Percentiles rank a stretch among this genome's conserved stretches.
phyloP scores from a whole-genome alignment of 768 basidiomycete species.

The Amylocystis lapponica region DNA sequence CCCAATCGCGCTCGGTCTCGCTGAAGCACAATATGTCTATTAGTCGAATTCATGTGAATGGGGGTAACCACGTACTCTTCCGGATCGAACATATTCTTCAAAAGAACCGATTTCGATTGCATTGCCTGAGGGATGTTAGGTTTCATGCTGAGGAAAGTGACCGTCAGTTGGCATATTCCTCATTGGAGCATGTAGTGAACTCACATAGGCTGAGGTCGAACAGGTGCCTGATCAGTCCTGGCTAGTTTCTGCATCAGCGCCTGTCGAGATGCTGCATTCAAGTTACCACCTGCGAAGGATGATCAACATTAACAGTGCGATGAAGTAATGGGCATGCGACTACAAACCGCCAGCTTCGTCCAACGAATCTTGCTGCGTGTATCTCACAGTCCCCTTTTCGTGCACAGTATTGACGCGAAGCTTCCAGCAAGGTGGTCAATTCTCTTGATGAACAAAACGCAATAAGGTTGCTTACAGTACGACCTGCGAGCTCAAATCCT shows the following conservation, averaged over 20 bases:
- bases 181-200: slow-evolving; percentile 17
- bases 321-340: slow-evolving; percentile 4
- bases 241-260: slow-evolving; percentile 99
- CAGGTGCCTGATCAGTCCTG: slow-evolving; percentile 70
- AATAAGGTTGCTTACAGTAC: slow-evolving; percentile 65
- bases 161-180: slow-evolving; percentile 6
- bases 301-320: neutral
- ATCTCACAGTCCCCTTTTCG: slow-evolving; percentile 76
- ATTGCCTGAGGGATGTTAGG: slow-evolving; percentile 79
- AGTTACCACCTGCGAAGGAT: slow-evolving; percentile 76
- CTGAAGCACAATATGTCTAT: slow-evolving; percentile 37
- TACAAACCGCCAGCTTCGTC: slow-evolving; percentile 84
- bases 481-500: slow-evolving; percentile 94
- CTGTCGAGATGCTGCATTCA: slow-evolving; percentile 97
- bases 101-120: slow-evolving; percentile 83
- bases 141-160: slow-evolving; percentile 43
- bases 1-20: slow-evolving; percentile 96
- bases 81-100: slow-evolving; percentile 97
- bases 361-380: slow-evolving; percentile 71
- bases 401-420: slow-evolving; percentile 90
- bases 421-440: slow-evolving; percentile 30
- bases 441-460: too few species aligned
- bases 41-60: slow-evolving; percentile 1
- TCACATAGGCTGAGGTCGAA: slow-evolving; percentile 57
- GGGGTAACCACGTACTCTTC: slow-evolving; percentile 62